These are phyloP conservation scores for Discostella stelligeroides DNA, from an alignment of 108 stramenopile species.

Conservation along the genomic window DNA sequence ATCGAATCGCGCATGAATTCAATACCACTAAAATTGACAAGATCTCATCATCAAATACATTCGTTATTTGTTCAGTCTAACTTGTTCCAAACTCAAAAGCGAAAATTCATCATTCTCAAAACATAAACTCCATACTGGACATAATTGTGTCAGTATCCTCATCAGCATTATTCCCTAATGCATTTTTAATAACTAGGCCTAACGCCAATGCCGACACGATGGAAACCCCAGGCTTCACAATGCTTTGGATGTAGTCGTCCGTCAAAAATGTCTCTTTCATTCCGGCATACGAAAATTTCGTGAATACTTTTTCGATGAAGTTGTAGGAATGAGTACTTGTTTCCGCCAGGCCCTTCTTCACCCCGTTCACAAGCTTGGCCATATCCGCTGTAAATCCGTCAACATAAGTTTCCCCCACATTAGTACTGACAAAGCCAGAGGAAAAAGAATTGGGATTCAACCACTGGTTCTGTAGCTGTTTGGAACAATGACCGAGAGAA, in stretches of 20 bases:
- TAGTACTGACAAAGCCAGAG: background rate
- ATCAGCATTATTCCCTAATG: too few species aligned
- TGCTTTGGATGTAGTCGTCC: background rate
- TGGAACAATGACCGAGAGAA: constrained; percentile 23
- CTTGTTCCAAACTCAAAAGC: too few species aligned
- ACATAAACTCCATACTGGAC: too few species aligned
- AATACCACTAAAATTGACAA: too few species aligned
- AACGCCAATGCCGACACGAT: too few species aligned
- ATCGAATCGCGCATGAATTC: too few species aligned
- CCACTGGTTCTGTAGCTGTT: constrained; percentile 18
- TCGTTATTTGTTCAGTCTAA: too few species aligned
- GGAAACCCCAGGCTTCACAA: background rate
- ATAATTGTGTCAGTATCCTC: too few species aligned
- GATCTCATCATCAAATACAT: too few species aligned
- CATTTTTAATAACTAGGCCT: too few species aligned
- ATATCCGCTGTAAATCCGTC: constrained; percentile 16
- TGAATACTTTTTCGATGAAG: constrained; percentile 17
- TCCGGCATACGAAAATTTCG: constrained; percentile 7
- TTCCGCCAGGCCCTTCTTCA: constrained; percentile 3
- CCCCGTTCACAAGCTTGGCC: constrained; percentile 4
- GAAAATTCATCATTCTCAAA: too few species aligned
- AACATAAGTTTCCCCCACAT: too few species aligned
- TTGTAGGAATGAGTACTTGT: constrained; percentile 5
- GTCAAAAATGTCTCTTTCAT: constrained; percentile 1
- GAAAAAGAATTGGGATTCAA: background rate